A percentile compares a stretch with the other conserved stretches of the same genome.
phyloP scores from a whole-genome alignment of 768 basidiomycete genomes.

The Ramaria sp. region DNA sequence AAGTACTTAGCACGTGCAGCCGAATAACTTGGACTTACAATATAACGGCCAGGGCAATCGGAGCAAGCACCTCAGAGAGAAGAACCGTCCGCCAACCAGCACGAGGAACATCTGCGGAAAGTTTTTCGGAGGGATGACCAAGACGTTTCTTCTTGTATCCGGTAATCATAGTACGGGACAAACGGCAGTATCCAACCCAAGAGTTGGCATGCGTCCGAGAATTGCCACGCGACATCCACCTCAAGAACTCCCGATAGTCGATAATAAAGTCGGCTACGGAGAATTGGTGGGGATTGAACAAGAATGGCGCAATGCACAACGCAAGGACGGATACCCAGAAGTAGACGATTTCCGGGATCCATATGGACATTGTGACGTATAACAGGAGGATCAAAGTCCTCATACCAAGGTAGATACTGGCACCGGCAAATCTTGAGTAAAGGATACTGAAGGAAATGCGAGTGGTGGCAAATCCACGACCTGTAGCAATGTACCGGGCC shows the following conservation, averaged over 20 bases:
- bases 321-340: slow-evolving; percentile 98
- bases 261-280: slow-evolving; percentile 95
- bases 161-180: slow-evolving; percentile 94
- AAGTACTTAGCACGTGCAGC: neutral
- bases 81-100: slow-evolving; percentile 81
- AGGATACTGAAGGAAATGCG: slow-evolving; percentile 93
- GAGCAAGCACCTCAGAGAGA: slow-evolving; percentile 74
- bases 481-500: slow-evolving; percentile 97
- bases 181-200: slow-evolving; percentile 98
- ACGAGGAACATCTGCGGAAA: slow-evolving; percentile 89
- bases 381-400: slow-evolving; percentile 83
- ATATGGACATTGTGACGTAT: slow-evolving; percentile 84
- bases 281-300: slow-evolving; percentile 99
- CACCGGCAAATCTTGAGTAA: slow-evolving; percentile 97
- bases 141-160: slow-evolving; percentile 99
- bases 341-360: slow-evolving; percentile 93
- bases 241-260: slow-evolving; percentile 95
- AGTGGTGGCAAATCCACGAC: slow-evolving; percentile 96
- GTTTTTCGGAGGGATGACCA: slow-evolving; percentile 94
- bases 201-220: slow-evolving; percentile 93
- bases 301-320: slow-evolving; percentile 91
- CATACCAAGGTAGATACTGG: slow-evolving; percentile 99
- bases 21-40: slow-evolving; percentile 27
- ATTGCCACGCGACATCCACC: slow-evolving; percentile 99
- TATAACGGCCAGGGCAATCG: slow-evolving; percentile 61